A percentile compares a stretch with the other conserved stretches of the same genome.
These are phyloP conservation scores for Nothophaeocryptopus gaeumannii DNA, from an alignment of 2,329 filamentous ascomycete species.

Conservation along the genomic window DNA sequence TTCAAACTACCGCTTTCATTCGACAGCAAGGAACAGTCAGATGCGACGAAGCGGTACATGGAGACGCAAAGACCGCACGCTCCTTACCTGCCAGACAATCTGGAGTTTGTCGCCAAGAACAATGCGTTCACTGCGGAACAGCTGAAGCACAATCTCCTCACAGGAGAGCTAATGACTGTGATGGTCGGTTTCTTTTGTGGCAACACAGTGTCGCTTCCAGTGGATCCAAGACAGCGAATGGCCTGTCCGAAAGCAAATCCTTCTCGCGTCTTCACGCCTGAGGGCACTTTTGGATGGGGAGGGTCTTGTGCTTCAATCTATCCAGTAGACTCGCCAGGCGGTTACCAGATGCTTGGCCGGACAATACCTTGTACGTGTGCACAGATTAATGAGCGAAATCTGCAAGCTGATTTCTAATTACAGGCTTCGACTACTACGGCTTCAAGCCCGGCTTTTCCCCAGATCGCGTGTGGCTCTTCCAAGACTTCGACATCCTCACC, in stretches of 20 bases:
- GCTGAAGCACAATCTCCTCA: constrained; percentile 52
- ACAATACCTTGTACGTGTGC: constrained; percentile 10
- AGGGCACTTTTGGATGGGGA: constrained; percentile 56
- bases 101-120: constrained; percentile 57
- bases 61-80: constrained; percentile 61
- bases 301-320: constrained; percentile 56
- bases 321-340: constrained; percentile 56
- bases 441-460: constrained; percentile 50
- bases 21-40: constrained; percentile 43
- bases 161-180: constrained; percentile 51
- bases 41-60: constrained; percentile 59
- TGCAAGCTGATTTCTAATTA: constrained; percentile 29
- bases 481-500: constrained; percentile 56
- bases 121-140: constrained; percentile 52
- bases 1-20: constrained; percentile 46
- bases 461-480: constrained; percentile 53
- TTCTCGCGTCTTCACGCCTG: constrained; percentile 55
- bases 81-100: constrained; percentile 61
- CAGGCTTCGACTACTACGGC: constrained; percentile 54
- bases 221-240: constrained; percentile 55
- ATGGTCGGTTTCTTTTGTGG: constrained; percentile 57
- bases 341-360: constrained; percentile 53
- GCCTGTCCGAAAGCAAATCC: constrained; percentile 58
- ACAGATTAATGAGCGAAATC: too few species aligned
- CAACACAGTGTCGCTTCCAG: constrained; percentile 52